A percentile compares a stretch with the other conserved stretches of the same genome.
Conservation (phyloP, 495 filamentous ascomycete species). For the Podospora appendiculata region DNA sequence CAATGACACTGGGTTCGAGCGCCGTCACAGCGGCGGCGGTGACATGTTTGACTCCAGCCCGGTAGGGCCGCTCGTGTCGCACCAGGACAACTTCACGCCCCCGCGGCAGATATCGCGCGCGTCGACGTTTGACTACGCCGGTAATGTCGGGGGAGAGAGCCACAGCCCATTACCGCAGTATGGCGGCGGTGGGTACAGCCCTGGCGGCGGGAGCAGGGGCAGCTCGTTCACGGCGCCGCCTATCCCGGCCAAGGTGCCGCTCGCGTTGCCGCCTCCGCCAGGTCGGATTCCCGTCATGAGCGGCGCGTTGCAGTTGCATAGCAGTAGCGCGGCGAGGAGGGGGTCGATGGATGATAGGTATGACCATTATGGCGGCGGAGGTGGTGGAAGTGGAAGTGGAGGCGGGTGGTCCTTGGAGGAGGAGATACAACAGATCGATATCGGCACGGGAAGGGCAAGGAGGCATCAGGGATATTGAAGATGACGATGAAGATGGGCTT, state of each 20-base stretch:
- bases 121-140: conserved; percentile 32
- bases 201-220: conserved; percentile 1
- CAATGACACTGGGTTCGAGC: conserved; percentile 14
- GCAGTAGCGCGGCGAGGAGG: conserved; percentile 18
- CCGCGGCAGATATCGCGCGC: conserved; percentile 30
- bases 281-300: conserved; percentile 25
- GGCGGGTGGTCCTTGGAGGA: conserved; percentile 55
- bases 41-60: conserved; percentile 18
- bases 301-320: conserved; percentile 31
- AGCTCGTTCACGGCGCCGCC: conserved; percentile 24
- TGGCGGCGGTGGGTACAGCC: background rate
- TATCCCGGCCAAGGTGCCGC: conserved; percentile 69
- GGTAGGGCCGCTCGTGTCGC: conserved; percentile 35
- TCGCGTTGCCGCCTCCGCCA: conserved; percentile 25
- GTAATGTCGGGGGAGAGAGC: conserved; percentile 24
- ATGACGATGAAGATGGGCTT: too few relatives aligned
- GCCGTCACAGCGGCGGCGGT: conserved; percentile 11
- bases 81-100: conserved; percentile 36
- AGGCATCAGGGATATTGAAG: background rate
- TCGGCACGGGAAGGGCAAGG: conserved; percentile 49
- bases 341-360: conserved; percentile 11
- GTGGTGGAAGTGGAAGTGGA: conserved; percentile 32
- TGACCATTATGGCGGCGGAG: conserved; percentile 15
- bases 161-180: conserved; percentile 12
- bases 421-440: conserved; percentile 77